Percentiles rank a stretch among this genome's conserved stretches.
Evolutionary conservation across 2,329 filamentous ascomycete genomes (phyloP).

Genomic region (Arthroderma sp.): DNA sequence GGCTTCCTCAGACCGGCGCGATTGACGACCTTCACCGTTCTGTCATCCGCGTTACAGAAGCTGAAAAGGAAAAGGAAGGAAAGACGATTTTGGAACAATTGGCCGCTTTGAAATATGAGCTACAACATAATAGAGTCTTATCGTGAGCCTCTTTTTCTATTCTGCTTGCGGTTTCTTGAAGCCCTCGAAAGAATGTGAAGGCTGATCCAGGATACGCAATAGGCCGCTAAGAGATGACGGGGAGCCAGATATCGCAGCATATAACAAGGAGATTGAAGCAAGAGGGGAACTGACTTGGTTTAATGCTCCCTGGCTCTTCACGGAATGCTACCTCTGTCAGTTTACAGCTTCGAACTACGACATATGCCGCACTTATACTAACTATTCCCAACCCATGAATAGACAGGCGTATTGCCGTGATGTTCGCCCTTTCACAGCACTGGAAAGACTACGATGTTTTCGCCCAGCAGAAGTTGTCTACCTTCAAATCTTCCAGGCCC

Average conservation of each 20-base stretch:
- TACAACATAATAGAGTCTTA: constrained; percentile 74
- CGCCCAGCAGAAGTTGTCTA: constrained; percentile 74
- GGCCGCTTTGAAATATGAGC: constrained; percentile 78
- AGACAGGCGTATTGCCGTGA: constrained; percentile 61
- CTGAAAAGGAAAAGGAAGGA: constrained; percentile 56
- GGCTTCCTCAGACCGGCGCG: constrained; percentile 58
- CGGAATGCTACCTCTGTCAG: constrained; percentile 78
- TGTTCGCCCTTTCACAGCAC: constrained; percentile 61
- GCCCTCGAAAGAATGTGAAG: background rate
- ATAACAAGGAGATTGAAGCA: constrained; percentile 73
- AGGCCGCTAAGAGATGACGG: constrained; percentile 69
- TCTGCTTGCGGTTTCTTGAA: background rate
- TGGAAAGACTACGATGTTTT: constrained; percentile 92
- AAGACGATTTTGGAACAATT: constrained; percentile 73
- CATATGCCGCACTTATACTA: background rate
- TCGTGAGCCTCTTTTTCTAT: constrained; percentile 40
- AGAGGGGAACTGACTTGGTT: constrained; percentile 69
- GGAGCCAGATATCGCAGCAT: constrained; percentile 58
- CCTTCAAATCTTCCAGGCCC: constrained; percentile 80
- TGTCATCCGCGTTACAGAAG: constrained; percentile 37
- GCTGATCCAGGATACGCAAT: constrained; percentile 1
- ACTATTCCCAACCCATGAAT: constrained; percentile 5
- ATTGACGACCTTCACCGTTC: constrained; percentile 85
- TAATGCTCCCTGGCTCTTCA: constrained; percentile 72
- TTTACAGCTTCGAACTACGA: constrained; percentile 1